Conservation (phyloP, 768 basidiomycete species). For the Cubamyces sp. region DNA sequence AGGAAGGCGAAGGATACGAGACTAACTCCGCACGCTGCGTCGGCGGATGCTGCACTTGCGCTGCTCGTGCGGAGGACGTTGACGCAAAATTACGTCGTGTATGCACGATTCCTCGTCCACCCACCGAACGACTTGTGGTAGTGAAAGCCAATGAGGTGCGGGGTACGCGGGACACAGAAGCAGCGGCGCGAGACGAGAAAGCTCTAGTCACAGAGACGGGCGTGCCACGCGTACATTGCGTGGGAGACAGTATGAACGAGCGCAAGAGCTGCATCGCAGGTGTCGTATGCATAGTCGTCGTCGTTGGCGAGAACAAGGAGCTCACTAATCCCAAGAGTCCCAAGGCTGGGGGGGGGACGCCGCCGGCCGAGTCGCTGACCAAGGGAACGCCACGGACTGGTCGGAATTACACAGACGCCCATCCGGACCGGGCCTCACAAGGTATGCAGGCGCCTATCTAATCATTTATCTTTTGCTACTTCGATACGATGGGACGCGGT, state of each 20-base stretch:
- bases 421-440: not conserved
- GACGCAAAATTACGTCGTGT: constrained; percentile 20
- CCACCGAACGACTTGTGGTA: not conserved
- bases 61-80: constrained; percentile 30
- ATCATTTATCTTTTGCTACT: not conserved
- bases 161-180: not conserved
- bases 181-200: not conserved
- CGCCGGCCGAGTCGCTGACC: constrained; percentile 2
- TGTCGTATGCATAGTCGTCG: constrained; percentile 15
- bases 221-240: constrained; percentile 1
- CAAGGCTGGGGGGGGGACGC: too few relatives aligned
- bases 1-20: constrained; percentile 47
- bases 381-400: constrained; percentile 13
- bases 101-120: not conserved
- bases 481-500: not conserved
- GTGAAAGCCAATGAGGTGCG: not conserved
- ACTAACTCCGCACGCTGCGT: constrained; percentile 45
- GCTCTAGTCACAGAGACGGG: not conserved
- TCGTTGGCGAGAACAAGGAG: constrained; percentile 6
- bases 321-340: not conserved
- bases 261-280: constrained; percentile 7
- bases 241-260: constrained; percentile 5
- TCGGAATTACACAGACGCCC: not conserved
- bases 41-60: constrained; percentile 47
- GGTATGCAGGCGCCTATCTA: constrained; percentile 13